Base-by-base conservation (phyloP, 139 green algal species). In the Picochlorum costavermella region DNA sequence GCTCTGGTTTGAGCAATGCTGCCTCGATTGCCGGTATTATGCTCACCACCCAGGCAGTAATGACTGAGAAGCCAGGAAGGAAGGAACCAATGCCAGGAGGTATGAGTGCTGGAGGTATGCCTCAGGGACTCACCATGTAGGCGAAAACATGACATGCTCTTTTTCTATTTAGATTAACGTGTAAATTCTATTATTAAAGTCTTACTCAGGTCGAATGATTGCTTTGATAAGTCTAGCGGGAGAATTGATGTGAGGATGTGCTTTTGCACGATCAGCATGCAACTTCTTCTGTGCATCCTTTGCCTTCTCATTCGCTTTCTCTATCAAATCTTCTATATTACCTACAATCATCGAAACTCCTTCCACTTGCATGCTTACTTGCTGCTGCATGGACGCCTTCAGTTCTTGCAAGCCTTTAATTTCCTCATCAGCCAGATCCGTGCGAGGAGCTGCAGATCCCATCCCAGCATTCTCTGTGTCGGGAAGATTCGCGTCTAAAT, bases 11-110 rank as follows among this genome's bases (percentile, higher is more conserved):
- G 30, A 78, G 82, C 50, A 97, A 97, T 73, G 75, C 86, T 10
- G 89, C 81, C 63, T 94, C 85, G 64, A 96, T 98, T 67, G 92
- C 93, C 30, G 93, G 91, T 67, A 98, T 98, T 82, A 90, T 98
- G 86, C 84, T 98, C 49, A 98, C 92, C n/a, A 98, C 93, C 20
- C 92, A 95, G 75, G 92, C 90, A 0, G 86, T 96, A 9, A 95
- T 96, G 87, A 86, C 89, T 3, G 90, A 96, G 75, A 83, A 83
- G 69, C 71, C 61, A n/a, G 55, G 73, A n/a, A 70, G 73, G 36
- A 65, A 44, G 6, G 48, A 25, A 20, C 26, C 43, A 33, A 29
- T 48, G 29, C 53, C 70, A 58, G 61, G 78, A 44, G 81, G 84
- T 45, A 82, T 83, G 59, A 66, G 51, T 25, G 30, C 73, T 14